phyloP scores from a whole-genome alignment of 495 filamentous ascomycete genomes.

The Penicillium cosmopolitanum region DNA sequence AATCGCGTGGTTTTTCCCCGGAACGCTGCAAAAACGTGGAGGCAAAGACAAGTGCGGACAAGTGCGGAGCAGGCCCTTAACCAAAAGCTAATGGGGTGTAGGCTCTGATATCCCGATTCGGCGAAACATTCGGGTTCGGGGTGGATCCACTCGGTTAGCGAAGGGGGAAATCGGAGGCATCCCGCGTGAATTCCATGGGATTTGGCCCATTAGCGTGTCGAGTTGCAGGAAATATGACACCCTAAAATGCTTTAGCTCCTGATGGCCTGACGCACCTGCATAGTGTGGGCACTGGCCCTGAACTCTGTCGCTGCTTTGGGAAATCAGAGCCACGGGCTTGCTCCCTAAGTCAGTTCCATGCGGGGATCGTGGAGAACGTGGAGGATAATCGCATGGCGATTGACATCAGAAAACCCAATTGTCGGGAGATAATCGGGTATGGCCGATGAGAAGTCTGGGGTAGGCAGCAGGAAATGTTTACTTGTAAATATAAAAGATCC shows the following conservation, averaged over 20 bases:
- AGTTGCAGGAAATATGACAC: neutral
- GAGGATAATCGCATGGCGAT: conserved; percentile 10
- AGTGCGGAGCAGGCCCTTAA: conserved; percentile 24
- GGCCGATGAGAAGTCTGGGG: conserved; percentile 9
- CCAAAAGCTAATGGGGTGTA: conserved; percentile 3
- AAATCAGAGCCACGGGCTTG: conserved; percentile 20
- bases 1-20: conserved; percentile 19
- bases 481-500: conserved; percentile 18
- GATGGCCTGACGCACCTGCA: conserved; percentile 2
- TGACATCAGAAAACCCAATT: conserved; percentile 14
- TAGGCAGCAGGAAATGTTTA: conserved; percentile 10
- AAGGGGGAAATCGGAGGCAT: conserved; percentile 11
- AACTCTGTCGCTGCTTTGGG: conserved; percentile 14
- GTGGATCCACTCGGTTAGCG: conserved; percentile 16
- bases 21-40: conserved; percentile 18
- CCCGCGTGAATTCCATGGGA: conserved; percentile 4
- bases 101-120: conserved; percentile 21
- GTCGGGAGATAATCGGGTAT: conserved; percentile 12
- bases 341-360: conserved; percentile 23
- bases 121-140: conserved; percentile 5
- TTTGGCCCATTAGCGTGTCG: neutral
- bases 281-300: conserved; percentile 7
- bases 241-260: conserved; percentile 1
- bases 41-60: conserved; percentile 19
- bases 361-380: conserved; percentile 19